Evolutionary conservation across 768 basidiomycete genomes (phyloP).

Genomic region (Boletus rex-veris): DNA sequence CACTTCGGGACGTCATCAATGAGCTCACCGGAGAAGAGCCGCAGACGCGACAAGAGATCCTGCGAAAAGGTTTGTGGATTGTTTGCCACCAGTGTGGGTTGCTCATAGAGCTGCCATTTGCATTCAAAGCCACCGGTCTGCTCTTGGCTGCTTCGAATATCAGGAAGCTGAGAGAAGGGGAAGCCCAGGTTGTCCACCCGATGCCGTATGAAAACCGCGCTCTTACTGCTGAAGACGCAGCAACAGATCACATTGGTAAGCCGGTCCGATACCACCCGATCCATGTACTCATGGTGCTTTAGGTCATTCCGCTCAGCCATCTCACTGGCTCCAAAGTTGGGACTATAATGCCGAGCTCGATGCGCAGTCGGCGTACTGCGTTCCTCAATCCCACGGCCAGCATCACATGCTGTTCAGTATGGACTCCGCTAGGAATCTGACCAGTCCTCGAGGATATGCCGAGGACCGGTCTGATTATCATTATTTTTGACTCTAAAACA

Average conservation of each 20-base stretch:
- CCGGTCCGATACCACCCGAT: not conserved
- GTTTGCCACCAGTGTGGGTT: not conserved
- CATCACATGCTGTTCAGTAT: not conserved
- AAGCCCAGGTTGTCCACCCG: not conserved
- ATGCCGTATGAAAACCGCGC: not conserved
- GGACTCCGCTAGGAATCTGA: not conserved
- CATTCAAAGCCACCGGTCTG: constrained; percentile 5
- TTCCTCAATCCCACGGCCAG: not conserved
- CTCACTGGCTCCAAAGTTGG: not conserved
- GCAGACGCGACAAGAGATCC: constrained; percentile 20
- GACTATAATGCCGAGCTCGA: not conserved
- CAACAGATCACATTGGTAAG: constrained; percentile 5
- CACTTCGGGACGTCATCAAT: constrained; percentile 16
- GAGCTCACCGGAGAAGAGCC: constrained; percentile 15
- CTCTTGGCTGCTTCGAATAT: constrained; percentile 2
- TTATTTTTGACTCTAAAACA: not conserved
- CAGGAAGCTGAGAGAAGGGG: not conserved
- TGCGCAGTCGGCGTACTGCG: not conserved
- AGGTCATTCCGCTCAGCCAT: constrained; percentile 1
- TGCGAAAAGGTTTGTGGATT: constrained; percentile 16
- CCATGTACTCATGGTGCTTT: not conserved
- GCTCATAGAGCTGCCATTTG: not conserved
- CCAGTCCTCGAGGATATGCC: not conserved
- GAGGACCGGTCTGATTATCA: not conserved
- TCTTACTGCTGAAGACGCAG: not conserved